Evolutionary conservation across 192 early-diverging fungal species (phyloP).

Genomic region (Entomortierella beljakovae): DNA sequence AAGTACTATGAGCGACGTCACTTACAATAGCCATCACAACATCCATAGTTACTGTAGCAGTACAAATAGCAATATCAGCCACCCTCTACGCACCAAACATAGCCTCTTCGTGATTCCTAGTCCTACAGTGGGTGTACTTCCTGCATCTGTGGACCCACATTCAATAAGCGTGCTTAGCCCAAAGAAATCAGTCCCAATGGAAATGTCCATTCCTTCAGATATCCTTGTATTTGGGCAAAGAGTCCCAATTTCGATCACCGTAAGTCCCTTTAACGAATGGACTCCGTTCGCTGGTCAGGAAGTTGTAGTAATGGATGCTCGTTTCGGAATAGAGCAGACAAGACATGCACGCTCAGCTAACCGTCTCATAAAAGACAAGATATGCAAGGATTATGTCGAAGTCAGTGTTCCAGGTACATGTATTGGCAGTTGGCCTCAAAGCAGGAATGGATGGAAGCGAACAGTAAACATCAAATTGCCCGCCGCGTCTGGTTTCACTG

Average conservation of each 20-base stretch:
- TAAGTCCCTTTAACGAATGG: background rate
- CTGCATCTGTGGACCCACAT: background rate
- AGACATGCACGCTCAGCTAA: background rate
- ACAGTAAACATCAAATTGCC: constrained; percentile 7
- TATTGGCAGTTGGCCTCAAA: constrained; percentile 15
- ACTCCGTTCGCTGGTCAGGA: constrained; percentile 2
- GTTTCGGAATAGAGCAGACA: constrained; percentile 7
- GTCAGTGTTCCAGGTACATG: constrained; percentile 2
- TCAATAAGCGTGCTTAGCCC: background rate
- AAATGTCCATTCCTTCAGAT: constrained; percentile 2
- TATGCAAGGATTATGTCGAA: background rate
- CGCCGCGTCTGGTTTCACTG: background rate
- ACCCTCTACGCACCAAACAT: background rate
- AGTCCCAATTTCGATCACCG: constrained; percentile 1
- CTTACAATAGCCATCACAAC: background rate
- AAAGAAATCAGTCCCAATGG: constrained; percentile 4
- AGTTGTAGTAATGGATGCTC: constrained; percentile 10
- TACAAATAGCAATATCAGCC: background rate
- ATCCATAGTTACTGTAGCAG: background rate
- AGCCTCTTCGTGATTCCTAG: background rate
- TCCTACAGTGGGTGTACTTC: background rate
- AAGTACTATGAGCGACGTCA: background rate
- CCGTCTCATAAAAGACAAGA: background rate
- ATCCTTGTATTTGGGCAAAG: constrained; percentile 3
- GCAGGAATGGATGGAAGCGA: constrained; percentile 10